Evolutionary conservation across 768 basidiomycete species (phyloP).

Genomic region (Boletus edulis): DNA sequence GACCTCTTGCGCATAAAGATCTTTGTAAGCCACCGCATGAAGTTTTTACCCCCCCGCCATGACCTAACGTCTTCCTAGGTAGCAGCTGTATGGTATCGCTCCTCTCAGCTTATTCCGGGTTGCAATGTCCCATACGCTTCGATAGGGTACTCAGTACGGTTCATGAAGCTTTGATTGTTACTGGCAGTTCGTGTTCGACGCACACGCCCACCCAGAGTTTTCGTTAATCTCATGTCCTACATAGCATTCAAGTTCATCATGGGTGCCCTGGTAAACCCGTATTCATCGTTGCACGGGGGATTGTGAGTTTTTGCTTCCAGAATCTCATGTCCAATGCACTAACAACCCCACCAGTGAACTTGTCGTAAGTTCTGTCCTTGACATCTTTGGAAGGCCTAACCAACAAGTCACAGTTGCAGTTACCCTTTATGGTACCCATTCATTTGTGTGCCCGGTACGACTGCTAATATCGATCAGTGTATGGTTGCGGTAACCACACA

Average conservation of each 20-base stretch:
- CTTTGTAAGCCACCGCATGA: slow-evolving; percentile 5
- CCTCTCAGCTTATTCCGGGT: too few relatives aligned
- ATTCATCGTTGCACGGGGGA: not conserved
- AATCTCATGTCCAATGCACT: not conserved
- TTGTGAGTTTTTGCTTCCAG: slow-evolving; percentile 1
- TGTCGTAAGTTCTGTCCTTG: not conserved
- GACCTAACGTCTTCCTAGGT: slow-evolving; percentile 1
- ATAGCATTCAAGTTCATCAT: slow-evolving; percentile 10
- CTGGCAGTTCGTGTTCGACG: slow-evolving; percentile 7
- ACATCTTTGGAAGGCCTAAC: not conserved
- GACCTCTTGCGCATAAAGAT: slow-evolving; percentile 3
- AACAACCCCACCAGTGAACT: slow-evolving; percentile 1
- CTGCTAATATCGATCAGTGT: slow-evolving; percentile 1
- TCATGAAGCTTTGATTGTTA: slow-evolving; percentile 5
- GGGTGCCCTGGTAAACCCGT: not conserved
- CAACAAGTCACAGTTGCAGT: slow-evolving; percentile 5
- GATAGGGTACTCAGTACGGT: slow-evolving; percentile 5
- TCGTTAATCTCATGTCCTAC: not conserved
- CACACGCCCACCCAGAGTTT: too few relatives aligned
- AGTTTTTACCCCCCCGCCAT: not conserved
- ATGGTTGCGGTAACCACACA: slow-evolving; percentile 4
- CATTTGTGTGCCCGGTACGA: not conserved
- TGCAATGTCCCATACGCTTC: not conserved
- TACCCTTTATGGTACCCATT: not conserved
- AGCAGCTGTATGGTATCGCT: slow-evolving; percentile 1